These are phyloP conservation scores for Austroboletus rostrupii DNA, from an alignment of 1,284 basidiomycete species.

Conservation along the genomic window DNA sequence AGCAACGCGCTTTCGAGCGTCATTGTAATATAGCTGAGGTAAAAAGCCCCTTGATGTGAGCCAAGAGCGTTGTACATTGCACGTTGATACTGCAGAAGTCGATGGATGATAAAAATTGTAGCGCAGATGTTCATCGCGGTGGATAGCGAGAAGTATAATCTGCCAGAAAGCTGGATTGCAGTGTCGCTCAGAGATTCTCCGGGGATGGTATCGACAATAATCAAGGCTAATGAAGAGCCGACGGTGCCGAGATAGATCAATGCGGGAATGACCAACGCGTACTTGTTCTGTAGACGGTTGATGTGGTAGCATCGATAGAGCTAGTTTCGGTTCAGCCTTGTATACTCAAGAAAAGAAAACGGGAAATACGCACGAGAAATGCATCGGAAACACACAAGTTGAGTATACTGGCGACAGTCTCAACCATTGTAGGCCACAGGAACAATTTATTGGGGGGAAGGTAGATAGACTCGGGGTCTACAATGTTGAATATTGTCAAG, in stretches of 20 bases:
- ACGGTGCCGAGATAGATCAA: conserved; percentile 18
- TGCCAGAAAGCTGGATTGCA: conserved; percentile 13
- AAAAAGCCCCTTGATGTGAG: conserved; percentile 13
- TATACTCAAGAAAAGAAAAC: too few species aligned
- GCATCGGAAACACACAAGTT: conserved; percentile 25
- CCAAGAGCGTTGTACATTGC: conserved; percentile 11
- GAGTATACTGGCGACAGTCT: conserved; percentile 13
- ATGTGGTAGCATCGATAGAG: conserved; percentile 23
- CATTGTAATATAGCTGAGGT: conserved; percentile 22
- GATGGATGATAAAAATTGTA: conserved; percentile 10
- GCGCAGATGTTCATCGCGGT: conserved; percentile 13
- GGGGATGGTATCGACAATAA: conserved; percentile 8
- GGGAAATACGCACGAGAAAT: conserved; percentile 19
- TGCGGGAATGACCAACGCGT: background rate
- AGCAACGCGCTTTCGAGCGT: conserved; percentile 23
- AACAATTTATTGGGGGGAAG: conserved; percentile 6
- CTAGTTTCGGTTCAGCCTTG: conserved; percentile 7
- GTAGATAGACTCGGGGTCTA: too few species aligned
- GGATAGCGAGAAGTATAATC: conserved; percentile 17
- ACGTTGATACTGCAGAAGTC: conserved; percentile 16
- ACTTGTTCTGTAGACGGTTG: conserved; percentile 13
- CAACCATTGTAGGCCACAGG: conserved; percentile 14
- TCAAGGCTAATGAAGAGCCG: conserved; percentile 16
- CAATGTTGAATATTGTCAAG: too few species aligned
- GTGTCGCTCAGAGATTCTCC: conserved; percentile 9